A percentile compares a stretch with the other conserved stretches of the same genome.
phyloP scores from a whole-genome alignment of 176 grass and related monocot genomes.

The Avena sativa region DNA sequence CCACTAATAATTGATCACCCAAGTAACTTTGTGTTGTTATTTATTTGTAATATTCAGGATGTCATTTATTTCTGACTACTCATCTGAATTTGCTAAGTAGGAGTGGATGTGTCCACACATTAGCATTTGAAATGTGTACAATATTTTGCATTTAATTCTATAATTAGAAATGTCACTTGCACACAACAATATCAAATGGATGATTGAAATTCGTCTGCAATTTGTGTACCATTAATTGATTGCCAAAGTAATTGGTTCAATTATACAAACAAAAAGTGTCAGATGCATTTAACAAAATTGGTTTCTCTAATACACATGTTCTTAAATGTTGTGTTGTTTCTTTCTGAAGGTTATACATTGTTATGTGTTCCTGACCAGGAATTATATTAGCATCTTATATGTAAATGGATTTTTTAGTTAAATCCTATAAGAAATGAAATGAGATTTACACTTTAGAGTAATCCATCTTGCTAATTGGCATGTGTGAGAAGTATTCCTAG shows the following conservation, averaged over 20 bases:
- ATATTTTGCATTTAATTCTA: not conserved
- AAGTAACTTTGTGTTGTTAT: not conserved
- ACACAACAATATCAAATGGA: not conserved
- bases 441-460: no score
- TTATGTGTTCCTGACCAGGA: not conserved
- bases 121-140: not conserved
- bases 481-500: not conserved
- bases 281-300: not conserved
- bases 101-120: not conserved
- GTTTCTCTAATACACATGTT: not conserved
- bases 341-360: no score
- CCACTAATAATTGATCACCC: not conserved
- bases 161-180: not conserved
- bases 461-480: no score
- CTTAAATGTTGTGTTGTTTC: not conserved
- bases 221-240: not conserved
- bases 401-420: no score
- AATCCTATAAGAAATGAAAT: no score
- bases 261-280: not conserved
- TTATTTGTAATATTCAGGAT: not conserved
- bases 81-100: not conserved
- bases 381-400: no score
- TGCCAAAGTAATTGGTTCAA: not conserved
- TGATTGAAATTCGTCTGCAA: not conserved
- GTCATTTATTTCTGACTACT: not conserved